Conservation (phyloP, 805 yeast genomes). For the Wickerhamiella kazuoi region DNA sequence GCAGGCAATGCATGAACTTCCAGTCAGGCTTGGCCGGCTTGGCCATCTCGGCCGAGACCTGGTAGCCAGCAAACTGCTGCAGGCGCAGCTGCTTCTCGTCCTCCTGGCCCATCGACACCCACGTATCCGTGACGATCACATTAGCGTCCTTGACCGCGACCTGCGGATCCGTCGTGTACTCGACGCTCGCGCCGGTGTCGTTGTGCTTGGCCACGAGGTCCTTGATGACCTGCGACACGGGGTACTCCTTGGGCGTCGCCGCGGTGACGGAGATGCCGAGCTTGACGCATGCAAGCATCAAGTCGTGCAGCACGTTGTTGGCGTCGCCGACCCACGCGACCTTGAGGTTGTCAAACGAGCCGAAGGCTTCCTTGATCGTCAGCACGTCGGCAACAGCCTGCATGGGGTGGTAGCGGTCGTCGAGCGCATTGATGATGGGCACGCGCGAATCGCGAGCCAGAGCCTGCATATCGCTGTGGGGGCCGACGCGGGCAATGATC, state of each 20-base stretch:
- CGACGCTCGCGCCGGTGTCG: constrained; percentile 27
- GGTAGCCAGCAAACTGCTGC: constrained; percentile 72
- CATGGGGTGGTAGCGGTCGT: constrained; percentile 85
- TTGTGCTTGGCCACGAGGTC: constrained; percentile 38
- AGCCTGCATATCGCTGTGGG: constrained; percentile 65
- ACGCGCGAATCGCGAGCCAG: constrained; percentile 64
- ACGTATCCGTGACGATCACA: constrained; percentile 85
- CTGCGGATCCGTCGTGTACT: constrained; percentile 54
- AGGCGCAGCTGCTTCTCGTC: constrained; percentile 52
- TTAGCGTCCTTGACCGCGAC: constrained; percentile 59
- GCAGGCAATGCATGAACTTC: constrained; percentile 96
- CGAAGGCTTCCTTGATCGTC: constrained; percentile 66
- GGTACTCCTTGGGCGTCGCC: constrained; percentile 67
- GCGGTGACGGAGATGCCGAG: constrained; percentile 67
- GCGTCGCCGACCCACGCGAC: constrained; percentile 95
- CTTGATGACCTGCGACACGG: constrained; percentile 39
- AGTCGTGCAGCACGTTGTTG: constrained; percentile 86
- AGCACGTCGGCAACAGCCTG: constrained; percentile 86
- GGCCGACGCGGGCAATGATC: constrained; percentile 86
- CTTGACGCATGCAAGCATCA: constrained; percentile 73
- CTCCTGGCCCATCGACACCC: constrained; percentile 97
- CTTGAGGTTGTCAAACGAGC: constrained; percentile 33
- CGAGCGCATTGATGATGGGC: constrained; percentile 83
- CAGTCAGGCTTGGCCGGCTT: constrained; percentile 48
- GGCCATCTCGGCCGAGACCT: constrained; percentile 53